These are phyloP conservation scores for Aechmea fasciata DNA, from an alignment of 176 grass and related monocot genomes.

Conservation along the genomic window DNA sequence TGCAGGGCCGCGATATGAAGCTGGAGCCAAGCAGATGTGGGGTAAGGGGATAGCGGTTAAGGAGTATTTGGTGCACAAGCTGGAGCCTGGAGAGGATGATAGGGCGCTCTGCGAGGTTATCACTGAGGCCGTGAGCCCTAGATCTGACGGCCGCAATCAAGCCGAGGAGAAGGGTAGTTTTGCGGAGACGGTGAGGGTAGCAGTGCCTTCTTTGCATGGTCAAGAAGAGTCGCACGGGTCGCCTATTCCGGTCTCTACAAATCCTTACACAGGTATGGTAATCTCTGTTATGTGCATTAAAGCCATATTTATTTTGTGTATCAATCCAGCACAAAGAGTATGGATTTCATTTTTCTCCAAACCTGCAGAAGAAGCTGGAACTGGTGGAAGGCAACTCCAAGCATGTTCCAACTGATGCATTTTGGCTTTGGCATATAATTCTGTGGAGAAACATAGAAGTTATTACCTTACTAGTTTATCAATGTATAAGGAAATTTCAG, in stretches of 20 bases:
- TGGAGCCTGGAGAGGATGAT: slow-evolving; percentile 5
- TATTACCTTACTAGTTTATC: not conserved
- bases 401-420: not conserved
- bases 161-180: not conserved
- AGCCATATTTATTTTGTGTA: not conserved
- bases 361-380: not conserved
- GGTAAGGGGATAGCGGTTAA: not conserved
- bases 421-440: not conserved
- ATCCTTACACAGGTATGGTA: not conserved
- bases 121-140: slow-evolving; percentile 9
- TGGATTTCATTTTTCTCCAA: not conserved
- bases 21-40: not conserved
- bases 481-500: too few relatives aligned
- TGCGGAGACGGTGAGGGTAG: slow-evolving; percentile 9
- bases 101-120: slow-evolving; percentile 17
- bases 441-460: not conserved
- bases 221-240: not conserved
- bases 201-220: not conserved
- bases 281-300: not conserved
- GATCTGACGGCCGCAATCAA: not conserved
- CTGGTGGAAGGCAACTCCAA: not conserved
- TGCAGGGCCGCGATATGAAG: not conserved
- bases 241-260: not conserved
- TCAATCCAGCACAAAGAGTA: not conserved
- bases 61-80: slow-evolving; percentile 7